phyloP scores from a whole-genome alignment of 202 grass and related monocot species.

The Tripidium arundinaceum region DNA sequence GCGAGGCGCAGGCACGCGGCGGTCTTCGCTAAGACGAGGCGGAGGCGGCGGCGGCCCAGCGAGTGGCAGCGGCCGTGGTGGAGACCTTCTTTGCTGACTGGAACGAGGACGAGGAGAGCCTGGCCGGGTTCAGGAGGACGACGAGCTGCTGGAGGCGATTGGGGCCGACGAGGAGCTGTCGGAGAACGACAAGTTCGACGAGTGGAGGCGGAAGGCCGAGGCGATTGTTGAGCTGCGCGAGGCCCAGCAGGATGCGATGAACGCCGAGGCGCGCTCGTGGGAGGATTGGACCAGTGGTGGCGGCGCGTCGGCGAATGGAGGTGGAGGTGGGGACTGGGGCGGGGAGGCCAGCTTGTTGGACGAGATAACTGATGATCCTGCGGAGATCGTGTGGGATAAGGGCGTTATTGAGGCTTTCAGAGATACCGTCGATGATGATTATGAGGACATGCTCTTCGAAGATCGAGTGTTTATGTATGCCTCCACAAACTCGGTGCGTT shows the following conservation, averaged over 20 bases:
- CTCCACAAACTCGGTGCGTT: slow-evolving; percentile 67
- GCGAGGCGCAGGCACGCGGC: background rate
- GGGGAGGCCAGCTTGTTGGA: slow-evolving; percentile 16
- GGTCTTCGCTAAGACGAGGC: slow-evolving; percentile 40
- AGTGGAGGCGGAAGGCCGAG: slow-evolving; percentile 85
- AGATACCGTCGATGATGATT: slow-evolving; percentile 50
- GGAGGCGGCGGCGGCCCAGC: slow-evolving; percentile 22
- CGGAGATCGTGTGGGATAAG: slow-evolving; percentile 59
- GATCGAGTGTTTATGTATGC: slow-evolving; percentile 84
- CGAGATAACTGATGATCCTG: slow-evolving; percentile 57
- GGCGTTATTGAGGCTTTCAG: slow-evolving; percentile 48
- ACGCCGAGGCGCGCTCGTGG: slow-evolving; percentile 57
- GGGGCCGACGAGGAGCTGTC: slow-evolving; percentile 28
- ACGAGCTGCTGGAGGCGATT: slow-evolving; percentile 34
- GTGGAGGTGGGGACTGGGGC: slow-evolving; percentile 41
- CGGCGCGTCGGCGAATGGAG: slow-evolving; percentile 28
- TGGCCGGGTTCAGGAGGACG: slow-evolving; percentile 51
- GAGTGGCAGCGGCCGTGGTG: slow-evolving; percentile 64
- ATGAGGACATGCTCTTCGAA: slow-evolving; percentile 83
- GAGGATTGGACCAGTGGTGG: slow-evolving; percentile 71
- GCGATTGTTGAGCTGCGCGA: slow-evolving; percentile 79
- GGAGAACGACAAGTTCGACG: slow-evolving; percentile 74
- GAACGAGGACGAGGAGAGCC: slow-evolving; percentile 50
- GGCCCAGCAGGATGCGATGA: slow-evolving; percentile 56
- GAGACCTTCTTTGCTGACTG: slow-evolving; percentile 54